Conservation (phyloP, 805 yeast species). For the Wickerhamiella slavikovae region DNA sequence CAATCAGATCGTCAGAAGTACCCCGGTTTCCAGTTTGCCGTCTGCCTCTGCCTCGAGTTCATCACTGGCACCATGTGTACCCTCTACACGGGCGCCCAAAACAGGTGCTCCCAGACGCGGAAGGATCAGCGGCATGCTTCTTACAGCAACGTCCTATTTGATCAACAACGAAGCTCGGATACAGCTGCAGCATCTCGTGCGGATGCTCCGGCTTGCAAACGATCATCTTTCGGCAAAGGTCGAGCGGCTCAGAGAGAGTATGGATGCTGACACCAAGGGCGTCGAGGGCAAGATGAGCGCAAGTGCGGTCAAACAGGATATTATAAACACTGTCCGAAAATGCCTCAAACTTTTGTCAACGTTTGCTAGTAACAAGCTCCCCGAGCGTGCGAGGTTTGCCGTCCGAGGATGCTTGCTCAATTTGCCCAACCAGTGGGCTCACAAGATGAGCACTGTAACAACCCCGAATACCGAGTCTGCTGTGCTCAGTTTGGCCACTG, state of each 20-base stretch:
- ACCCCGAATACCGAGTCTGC: constrained; percentile 29
- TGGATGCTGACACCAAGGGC: constrained; percentile 10
- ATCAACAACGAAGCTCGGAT: constrained; percentile 20
- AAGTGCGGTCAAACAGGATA: constrained; percentile 45
- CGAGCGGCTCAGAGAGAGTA: constrained; percentile 9
- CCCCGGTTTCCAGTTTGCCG: too few relatives aligned
- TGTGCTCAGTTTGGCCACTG: constrained; percentile 66
- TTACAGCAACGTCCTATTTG: constrained; percentile 19
- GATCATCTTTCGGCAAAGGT: constrained; percentile 10
- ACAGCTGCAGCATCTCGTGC: constrained; percentile 8
- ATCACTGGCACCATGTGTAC: too few relatives aligned
- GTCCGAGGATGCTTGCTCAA: constrained; percentile 61
- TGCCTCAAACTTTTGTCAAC: constrained; percentile 72
- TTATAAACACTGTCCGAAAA: constrained; percentile 72
- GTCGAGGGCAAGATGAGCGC: constrained; percentile 13
- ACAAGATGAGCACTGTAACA: constrained; percentile 13
- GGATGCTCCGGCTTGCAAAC: constrained; percentile 10
- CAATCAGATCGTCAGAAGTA: too few relatives aligned
- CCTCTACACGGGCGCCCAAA: too few relatives aligned
- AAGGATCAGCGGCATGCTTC: constrained; percentile 15
- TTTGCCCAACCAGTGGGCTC: constrained; percentile 58
- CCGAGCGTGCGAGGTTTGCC: constrained; percentile 58
- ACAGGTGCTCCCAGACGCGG: constrained; percentile 1
- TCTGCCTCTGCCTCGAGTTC: too few relatives aligned
- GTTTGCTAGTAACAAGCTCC: constrained; percentile 54